These are phyloP conservation scores for Sambucus nigra DNA, from an alignment of 129 eudicot genomes.

Conservation along the genomic window DNA sequence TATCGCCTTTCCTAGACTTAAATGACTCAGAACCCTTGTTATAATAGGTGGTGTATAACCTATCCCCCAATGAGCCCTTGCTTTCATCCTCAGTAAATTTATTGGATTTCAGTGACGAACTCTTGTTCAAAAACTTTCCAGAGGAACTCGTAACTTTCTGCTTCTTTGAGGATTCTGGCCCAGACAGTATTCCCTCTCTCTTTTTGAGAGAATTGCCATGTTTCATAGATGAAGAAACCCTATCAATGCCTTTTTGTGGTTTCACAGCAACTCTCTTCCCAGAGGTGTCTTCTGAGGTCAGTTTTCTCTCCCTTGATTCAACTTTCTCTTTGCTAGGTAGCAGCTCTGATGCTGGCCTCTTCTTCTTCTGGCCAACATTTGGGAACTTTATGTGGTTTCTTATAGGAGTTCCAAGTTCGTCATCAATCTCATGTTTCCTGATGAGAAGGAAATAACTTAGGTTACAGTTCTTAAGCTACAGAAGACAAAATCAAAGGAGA, in stretches of 20 bases:
- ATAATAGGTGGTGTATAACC: constrained; percentile 17
- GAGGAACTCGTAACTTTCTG: constrained; percentile 24
- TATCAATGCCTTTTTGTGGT: constrained; percentile 15
- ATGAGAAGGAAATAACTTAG: constrained; percentile 2
- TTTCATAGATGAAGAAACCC: constrained; percentile 17
- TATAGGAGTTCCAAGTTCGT: constrained; percentile 39
- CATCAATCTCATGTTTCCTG: constrained; percentile 69
- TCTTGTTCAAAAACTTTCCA: constrained; percentile 22
- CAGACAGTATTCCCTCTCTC: constrained; percentile 20
- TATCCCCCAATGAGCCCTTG: constrained; percentile 23
- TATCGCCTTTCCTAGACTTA: constrained; percentile 14
- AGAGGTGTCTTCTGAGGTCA: constrained; percentile 20
- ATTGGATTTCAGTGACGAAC: no score
- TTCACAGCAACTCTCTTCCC: constrained; percentile 25
- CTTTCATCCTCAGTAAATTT: constrained; percentile 14
- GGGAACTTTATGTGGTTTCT: constrained; percentile 53
- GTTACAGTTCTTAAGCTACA: not conserved
- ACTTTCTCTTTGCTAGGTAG: constrained; percentile 12
- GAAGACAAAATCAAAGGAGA: constrained; percentile 13
- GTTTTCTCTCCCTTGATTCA: constrained; percentile 17
- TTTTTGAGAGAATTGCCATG: constrained; percentile 25
- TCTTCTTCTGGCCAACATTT: constrained; percentile 21
- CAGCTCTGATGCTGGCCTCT: constrained; percentile 17
- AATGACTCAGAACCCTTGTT: constrained; percentile 30
- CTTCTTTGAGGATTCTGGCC: constrained; percentile 21